Base-by-base conservation (phyloP, 164 flowering plant species). In the Nymphaea colorata region DNA sequence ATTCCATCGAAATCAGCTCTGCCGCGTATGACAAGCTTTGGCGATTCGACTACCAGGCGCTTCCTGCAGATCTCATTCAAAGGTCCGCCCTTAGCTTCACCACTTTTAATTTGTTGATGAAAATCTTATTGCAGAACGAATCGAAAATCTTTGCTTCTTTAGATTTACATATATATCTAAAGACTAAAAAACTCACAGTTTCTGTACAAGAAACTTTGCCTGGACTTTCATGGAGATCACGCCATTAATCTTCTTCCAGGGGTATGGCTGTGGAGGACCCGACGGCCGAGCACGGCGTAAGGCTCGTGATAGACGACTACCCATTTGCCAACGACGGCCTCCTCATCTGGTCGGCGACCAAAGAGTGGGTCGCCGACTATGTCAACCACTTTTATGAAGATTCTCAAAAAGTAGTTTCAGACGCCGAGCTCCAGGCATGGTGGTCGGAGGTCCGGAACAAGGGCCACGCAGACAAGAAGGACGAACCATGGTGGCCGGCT, bases 401-500 rank as follows among this genome's bases (percentile, higher is more conserved):
- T 11, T 6, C 76, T 4, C 44, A 43, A 62, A n/a, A 62, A 0
- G 69, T 89, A 0, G 55, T 71, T 47, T 70, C 80, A 1, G 97
- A 91, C 64, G 0, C 68, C 1, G 97, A 91, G 80, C 89, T 91
- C 44, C 96, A 87, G 76, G 74, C 81, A 57, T 89, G 91, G 91
- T 91, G 93, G 96, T 73, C 78, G 0, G 97, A 91, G 57, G 78
- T 89, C 15, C 70, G 85, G 59, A 82, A 78, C 12, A 71, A 71
- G 57, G 97, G 97, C 53, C 97, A 91, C 45, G 83, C 3, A 0
- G 82, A 81, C 70, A 74, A 73, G 61, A 71, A 72, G 15, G 73
- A 81, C 44, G 84, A 76, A 6, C 67, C 74, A 17, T 80, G 84
- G 79, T 81, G 84, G 84, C 84, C 79, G 4, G 47, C 36, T 17